A percentile compares a stretch with the other conserved stretches of the same genome.
These are phyloP conservation scores for Edaphochlamys debaryana DNA, from an alignment of 139 green algal species.

Conservation along the genomic window DNA sequence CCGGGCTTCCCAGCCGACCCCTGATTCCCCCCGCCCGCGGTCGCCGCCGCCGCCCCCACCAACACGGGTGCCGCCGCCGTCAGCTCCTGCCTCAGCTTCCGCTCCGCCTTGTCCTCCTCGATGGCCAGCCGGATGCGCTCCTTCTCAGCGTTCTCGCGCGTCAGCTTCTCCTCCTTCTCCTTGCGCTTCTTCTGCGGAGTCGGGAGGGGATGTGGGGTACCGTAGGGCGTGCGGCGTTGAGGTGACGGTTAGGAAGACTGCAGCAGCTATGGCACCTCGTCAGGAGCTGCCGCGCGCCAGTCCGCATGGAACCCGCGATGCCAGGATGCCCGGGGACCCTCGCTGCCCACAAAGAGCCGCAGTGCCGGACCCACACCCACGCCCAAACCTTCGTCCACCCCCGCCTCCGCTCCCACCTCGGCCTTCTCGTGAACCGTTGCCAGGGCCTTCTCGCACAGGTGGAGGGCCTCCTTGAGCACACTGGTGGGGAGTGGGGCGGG, in stretches of 20 bases:
- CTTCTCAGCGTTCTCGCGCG: conserved; percentile 34
- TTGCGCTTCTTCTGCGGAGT: conserved; percentile 46
- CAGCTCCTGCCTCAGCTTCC: conserved; percentile 30
- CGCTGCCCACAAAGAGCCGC: no score
- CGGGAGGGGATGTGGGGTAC: no score
- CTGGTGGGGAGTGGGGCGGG: neutral
- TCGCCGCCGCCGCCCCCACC: neutral
- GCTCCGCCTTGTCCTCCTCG: conserved; percentile 51
- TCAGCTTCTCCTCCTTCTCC: conserved; percentile 49
- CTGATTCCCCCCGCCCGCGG: no score
- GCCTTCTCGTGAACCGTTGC: conserved; percentile 58
- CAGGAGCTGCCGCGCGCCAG: no score
- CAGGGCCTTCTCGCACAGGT: conserved; percentile 47
- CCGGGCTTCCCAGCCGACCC: no score
- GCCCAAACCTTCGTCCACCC: no score
- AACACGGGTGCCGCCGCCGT: neutral
- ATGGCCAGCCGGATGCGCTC: conserved; percentile 53
- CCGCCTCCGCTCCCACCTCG: conserved; percentile 39
- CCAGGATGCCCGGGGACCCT: no score
- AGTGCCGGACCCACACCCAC: no score
- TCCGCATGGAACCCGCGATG: no score
- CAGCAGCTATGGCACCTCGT: no score
- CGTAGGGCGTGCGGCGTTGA: no score
- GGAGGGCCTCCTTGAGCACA: conserved; percentile 26
- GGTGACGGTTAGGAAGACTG: no score